phyloP scores from a whole-genome alignment of 1,139 yeast genomes.

The Pichia terricola region DNA sequence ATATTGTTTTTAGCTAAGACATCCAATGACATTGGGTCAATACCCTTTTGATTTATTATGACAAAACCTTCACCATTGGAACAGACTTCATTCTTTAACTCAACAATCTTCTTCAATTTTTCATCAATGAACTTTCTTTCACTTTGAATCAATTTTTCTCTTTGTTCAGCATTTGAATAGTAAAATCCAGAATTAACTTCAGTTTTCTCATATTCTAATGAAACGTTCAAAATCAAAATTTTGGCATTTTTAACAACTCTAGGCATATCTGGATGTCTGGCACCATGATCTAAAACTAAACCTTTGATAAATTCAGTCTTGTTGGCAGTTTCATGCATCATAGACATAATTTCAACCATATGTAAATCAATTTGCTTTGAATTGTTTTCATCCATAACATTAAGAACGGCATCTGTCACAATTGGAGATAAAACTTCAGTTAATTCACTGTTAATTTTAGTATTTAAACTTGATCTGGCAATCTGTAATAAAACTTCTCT shows the following conservation, averaged over 20 bases:
- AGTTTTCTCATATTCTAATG: conserved; percentile 93
- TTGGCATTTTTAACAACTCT: conserved; percentile 73
- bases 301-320: conserved; percentile 84
- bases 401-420: conserved; percentile 90
- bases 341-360: conserved; percentile 97
- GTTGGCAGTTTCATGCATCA: conserved; percentile 85
- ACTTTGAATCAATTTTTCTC: conserved; percentile 88
- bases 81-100: conserved; percentile 85
- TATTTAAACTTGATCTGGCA: conserved; percentile 79
- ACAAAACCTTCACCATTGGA: conserved; percentile 78
- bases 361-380: conserved; percentile 66
- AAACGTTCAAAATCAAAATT: conserved; percentile 82
- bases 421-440: conserved; percentile 82
- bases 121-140: conserved; percentile 95
- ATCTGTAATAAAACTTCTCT: conserved; percentile 86
- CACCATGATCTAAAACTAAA: conserved; percentile 94
- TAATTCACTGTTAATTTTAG: conserved; percentile 72
- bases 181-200: conserved; percentile 96
- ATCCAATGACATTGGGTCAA: conserved; percentile 96
- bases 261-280: conserved; percentile 99
- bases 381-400: conserved; percentile 47
- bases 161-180: conserved; percentile 91
- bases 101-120: conserved; percentile 83
- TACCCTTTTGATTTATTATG: conserved; percentile 91
- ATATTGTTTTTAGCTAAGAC: conserved; percentile 89